phyloP scores from a whole-genome alignment of 345 rosid genomes.

The Boechera divaricarpa region DNA sequence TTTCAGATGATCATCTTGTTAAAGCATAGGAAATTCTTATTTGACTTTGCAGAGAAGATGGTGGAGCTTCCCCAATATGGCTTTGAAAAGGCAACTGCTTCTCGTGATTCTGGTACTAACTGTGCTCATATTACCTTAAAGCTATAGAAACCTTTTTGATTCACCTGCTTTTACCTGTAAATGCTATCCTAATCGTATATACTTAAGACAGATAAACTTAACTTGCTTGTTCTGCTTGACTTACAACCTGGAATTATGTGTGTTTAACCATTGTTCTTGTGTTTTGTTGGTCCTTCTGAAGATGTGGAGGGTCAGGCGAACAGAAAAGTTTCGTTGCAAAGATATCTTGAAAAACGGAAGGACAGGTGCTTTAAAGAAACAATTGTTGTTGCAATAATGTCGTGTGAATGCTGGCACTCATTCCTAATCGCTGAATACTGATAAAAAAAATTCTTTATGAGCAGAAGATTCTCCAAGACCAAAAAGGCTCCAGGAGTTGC shows the following conservation, averaged over 20 bases:
- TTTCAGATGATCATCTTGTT: constrained; percentile 1
- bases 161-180: background rate
- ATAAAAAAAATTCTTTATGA: constrained; percentile 17
- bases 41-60: constrained; percentile 39
- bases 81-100: constrained; percentile 38
- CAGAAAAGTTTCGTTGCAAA: constrained; percentile 70
- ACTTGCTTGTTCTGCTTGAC: constrained; percentile 18
- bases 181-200: background rate
- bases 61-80: constrained; percentile 33
- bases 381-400: background rate
- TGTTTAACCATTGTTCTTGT: constrained; percentile 20
- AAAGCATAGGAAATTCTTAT: constrained; percentile 14
- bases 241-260: background rate
- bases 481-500: constrained; percentile 61
- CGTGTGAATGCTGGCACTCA: background rate
- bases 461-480: constrained; percentile 63
- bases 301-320: constrained; percentile 74
- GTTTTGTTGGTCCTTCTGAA: constrained; percentile 43
- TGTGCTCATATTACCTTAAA: constrained; percentile 6
- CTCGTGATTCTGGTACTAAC: constrained; percentile 44
- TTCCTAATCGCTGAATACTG: background rate
- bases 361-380: constrained; percentile 63
- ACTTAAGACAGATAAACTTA: background rate
- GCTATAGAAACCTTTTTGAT: background rate
- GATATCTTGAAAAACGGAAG: constrained; percentile 76